Conservation (phyloP, 768 basidiomycete genomes). For the Coprinopsis marcescibilis region DNA sequence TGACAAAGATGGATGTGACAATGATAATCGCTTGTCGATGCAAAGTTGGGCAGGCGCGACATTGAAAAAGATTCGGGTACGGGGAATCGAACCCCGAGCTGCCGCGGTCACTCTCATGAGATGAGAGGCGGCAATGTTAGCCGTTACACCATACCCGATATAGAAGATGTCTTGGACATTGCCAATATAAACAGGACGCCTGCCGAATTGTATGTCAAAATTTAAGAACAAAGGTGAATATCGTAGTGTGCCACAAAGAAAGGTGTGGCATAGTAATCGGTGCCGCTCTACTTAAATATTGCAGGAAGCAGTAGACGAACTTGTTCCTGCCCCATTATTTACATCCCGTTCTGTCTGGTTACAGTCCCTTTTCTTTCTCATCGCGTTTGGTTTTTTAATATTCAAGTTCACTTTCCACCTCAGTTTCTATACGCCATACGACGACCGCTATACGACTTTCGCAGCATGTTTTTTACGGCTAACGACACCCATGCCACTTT, state of each 20-base stretch:
- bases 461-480: neutral
- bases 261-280: neutral
- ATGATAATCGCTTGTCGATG: too few species aligned
- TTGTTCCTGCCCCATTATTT: too few species aligned
- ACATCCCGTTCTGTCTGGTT: too few species aligned
- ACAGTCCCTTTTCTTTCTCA: too few species aligned
- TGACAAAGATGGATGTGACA: too few species aligned
- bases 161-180: neutral
- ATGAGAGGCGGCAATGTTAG: slow-evolving; percentile 18
- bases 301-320: too few species aligned
- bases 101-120: slow-evolving; percentile 1
- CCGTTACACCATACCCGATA: slow-evolving; percentile 15
- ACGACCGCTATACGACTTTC: neutral
- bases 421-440: neutral
- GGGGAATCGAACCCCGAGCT: slow-evolving; percentile 18
- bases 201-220: neutral
- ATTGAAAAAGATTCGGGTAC: slow-evolving; percentile 15
- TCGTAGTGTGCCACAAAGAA: neutral
- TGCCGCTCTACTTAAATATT: too few species aligned
- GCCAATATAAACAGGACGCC: neutral
- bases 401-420: neutral
- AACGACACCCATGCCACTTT: neutral
- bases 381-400: too few species aligned
- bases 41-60: too few species aligned
- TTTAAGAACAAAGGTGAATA: neutral